phyloP scores from a whole-genome alignment of 345 rosid genomes.

The Acer saccharum region DNA sequence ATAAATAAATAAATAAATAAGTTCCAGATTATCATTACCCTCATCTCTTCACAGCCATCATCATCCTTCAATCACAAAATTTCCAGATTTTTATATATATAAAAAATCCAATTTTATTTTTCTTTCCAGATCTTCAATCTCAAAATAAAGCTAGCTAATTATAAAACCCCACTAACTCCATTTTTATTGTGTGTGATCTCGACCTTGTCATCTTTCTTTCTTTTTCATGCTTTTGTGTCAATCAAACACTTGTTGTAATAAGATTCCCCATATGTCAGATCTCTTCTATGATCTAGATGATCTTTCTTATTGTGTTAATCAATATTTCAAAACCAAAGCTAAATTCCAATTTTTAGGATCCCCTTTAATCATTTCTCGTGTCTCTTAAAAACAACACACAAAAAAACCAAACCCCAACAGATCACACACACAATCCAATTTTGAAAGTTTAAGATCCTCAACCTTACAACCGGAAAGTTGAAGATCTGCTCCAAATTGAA shows the following conservation, averaged over 20 bases:
- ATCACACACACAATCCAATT: too few species aligned
- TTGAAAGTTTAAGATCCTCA: too few species aligned
- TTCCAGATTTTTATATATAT: too few species aligned
- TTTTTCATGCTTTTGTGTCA: conserved; percentile 46
- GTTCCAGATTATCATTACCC: too few species aligned
- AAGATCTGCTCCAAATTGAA: too few species aligned
- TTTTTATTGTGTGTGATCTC: conserved; percentile 31
- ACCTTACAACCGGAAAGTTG: too few species aligned
- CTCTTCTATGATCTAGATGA: neutral
- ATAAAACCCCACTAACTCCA: conserved; percentile 47
- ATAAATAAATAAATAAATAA: too few species aligned
- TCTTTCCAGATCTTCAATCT: too few species aligned
- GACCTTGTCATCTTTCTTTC: conserved; percentile 28
- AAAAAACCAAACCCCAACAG: neutral
- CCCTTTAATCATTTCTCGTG: conserved; percentile 26
- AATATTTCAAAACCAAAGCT: conserved; percentile 19
- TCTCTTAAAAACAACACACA: conserved; percentile 35
- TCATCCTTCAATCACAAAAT: too few species aligned
- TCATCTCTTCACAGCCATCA: too few species aligned
- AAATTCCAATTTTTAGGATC: conserved; percentile 42
- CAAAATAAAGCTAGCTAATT: conserved; percentile 25
- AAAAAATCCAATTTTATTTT: too few species aligned
- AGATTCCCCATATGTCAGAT: conserved; percentile 14
- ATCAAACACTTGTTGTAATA: conserved; percentile 1
- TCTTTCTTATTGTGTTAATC: conserved; percentile 24